Percentiles rank a stretch among this genome's conserved stretches.
phyloP scores from a whole-genome alignment of 2,329 filamentous ascomycete species.

The Trichoderma koningii region DNA sequence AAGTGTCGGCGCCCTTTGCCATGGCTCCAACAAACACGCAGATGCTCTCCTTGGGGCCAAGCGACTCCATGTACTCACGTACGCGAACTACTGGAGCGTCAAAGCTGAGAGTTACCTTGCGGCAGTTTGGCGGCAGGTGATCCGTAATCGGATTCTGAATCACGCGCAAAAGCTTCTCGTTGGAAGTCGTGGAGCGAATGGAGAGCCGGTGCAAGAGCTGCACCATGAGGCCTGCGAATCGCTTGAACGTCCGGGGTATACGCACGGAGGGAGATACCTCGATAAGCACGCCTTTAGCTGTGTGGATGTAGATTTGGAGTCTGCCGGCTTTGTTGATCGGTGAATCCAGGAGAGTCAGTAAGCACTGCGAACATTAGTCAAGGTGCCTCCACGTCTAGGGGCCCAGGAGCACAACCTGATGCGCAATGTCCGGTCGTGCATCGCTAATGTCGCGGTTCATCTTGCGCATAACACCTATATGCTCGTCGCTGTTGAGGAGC shows the following conservation, averaged over 20 bases:
- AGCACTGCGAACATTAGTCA: constrained; percentile 67
- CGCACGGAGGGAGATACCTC: constrained; percentile 98
- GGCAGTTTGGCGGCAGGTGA: constrained; percentile 93
- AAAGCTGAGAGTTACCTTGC: constrained; percentile 95
- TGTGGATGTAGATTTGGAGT: constrained; percentile 98
- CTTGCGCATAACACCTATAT: constrained; percentile 98
- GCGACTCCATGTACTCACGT: constrained; percentile 80
- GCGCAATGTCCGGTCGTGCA: constrained; percentile 94
- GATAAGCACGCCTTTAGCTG: constrained; percentile 94
- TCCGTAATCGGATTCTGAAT: constrained; percentile 98
- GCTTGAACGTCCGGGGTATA: constrained; percentile 97
- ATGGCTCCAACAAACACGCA: constrained; percentile 98
- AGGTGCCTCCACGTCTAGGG: constrained; percentile 47
- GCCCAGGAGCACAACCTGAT: constrained; percentile 69
- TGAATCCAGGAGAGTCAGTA: constrained; percentile 94
- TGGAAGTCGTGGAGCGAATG: constrained; percentile 93
- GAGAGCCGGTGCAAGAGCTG: constrained; percentile 93
- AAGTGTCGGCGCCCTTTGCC: constrained; percentile 95
- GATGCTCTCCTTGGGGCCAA: constrained; percentile 84
- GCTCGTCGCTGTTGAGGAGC: constrained; percentile 96
- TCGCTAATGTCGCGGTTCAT: constrained; percentile 99
- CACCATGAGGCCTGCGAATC: constrained; percentile 97
- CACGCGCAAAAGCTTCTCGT: constrained; percentile 95
- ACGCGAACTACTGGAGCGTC: constrained; percentile 86
- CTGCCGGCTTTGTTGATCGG: constrained; percentile 98